A percentile compares a stretch with the other conserved stretches of the same genome.
These are phyloP conservation scores for Limonium bicolor DNA, from an alignment of 148 eudicot species.

Conservation along the genomic window DNA sequence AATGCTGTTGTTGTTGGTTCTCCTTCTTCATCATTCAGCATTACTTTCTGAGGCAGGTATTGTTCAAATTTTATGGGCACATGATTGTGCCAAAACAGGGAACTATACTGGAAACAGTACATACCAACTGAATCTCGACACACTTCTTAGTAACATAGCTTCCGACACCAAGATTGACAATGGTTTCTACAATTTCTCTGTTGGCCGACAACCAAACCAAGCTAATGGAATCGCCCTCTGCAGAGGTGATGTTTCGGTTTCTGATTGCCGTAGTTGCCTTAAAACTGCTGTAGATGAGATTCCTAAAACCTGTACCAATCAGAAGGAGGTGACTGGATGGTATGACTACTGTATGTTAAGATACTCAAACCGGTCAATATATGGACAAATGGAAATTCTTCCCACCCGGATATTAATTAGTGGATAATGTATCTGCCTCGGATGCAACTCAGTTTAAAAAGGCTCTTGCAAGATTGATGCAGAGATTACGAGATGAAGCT, in stretches of 20 bases:
- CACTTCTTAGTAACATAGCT: conserved; percentile 2
- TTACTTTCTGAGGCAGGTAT: too few relatives aligned
- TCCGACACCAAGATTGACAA: conserved; percentile 6
- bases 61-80: too few relatives aligned
- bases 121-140: conserved; percentile 5
- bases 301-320: conserved; percentile 9
- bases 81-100: conserved; percentile 2
- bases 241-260: conserved; percentile 11
- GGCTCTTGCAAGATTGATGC: conserved; percentile 4
- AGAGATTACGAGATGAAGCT: background rate
- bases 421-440: background rate
- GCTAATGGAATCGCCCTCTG: conserved; percentile 12
- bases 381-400: conserved; percentile 1
- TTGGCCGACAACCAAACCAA: conserved; percentile 2
- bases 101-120: conserved; percentile 7
- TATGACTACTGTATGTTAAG: conserved; percentile 19
- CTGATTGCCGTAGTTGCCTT: conserved; percentile 15
- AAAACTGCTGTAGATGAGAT: conserved; percentile 4
- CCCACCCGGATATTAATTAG: background rate
- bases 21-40: too few relatives aligned
- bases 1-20: too few relatives aligned
- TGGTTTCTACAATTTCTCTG: conserved; percentile 8
- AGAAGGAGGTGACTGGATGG: conserved; percentile 21
- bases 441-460: conserved; percentile 5
- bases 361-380: conserved; percentile 8